Evolutionary conservation across 2,329 filamentous ascomycete species (phyloP).

Genomic region (Akanthomyces lecanii): DNA sequence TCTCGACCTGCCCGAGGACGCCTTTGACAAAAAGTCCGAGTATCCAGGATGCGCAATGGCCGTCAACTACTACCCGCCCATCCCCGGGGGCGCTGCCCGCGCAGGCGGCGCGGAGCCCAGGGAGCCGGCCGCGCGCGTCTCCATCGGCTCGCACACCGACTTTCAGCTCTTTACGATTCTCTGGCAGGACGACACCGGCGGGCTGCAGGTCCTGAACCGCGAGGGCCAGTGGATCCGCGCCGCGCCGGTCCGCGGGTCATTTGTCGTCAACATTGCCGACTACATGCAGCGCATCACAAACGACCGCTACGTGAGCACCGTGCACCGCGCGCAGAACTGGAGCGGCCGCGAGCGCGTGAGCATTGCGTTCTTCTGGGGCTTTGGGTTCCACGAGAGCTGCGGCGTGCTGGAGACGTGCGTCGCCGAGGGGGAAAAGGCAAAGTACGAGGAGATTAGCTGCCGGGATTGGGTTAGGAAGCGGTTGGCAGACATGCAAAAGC

Average conservation of each 20-base stretch:
- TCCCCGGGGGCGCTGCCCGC: constrained; percentile 3
- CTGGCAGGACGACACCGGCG: constrained; percentile 39
- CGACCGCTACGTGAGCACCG: constrained; percentile 43
- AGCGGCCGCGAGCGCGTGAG: constrained; percentile 37
- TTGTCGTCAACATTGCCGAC: constrained; percentile 51
- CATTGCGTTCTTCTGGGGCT: constrained; percentile 45
- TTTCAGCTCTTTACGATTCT: constrained; percentile 49
- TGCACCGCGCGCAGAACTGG: constrained; percentile 45
- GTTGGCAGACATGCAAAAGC: constrained; percentile 29
- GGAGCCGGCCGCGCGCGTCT: constrained; percentile 24
- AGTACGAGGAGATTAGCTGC: constrained; percentile 38
- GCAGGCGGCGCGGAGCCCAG: not conserved
- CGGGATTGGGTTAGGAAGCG: constrained; percentile 36
- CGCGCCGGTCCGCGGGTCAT: constrained; percentile 35
- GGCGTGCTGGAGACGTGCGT: constrained; percentile 37
- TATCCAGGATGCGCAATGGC: constrained; percentile 45
- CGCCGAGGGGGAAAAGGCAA: constrained; percentile 29
- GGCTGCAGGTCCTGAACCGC: constrained; percentile 40
- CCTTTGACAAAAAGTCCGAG: constrained; percentile 51
- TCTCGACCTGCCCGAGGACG: constrained; percentile 48
- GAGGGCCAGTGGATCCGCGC: constrained; percentile 40
- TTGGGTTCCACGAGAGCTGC: constrained; percentile 38
- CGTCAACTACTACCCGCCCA: constrained; percentile 38
- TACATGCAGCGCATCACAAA: constrained; percentile 49
- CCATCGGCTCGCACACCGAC: constrained; percentile 50